A percentile compares a stretch with the other conserved stretches of the same genome.
Evolutionary conservation across 2,329 filamentous ascomycete species (phyloP).

Genomic region (Colletotrichum musae): DNA sequence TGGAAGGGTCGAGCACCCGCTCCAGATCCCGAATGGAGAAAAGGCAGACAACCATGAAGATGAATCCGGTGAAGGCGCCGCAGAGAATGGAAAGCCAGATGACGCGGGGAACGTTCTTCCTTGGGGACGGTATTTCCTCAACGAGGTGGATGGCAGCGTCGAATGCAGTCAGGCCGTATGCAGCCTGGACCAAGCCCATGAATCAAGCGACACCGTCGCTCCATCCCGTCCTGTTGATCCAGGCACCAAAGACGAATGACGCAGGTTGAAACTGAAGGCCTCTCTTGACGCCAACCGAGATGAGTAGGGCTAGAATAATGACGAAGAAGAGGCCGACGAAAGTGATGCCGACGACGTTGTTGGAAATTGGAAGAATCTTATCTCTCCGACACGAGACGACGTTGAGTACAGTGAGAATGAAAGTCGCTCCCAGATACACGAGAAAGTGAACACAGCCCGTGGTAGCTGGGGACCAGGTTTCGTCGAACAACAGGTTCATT

Average conservation of each 20-base stretch:
- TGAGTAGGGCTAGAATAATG: slow-evolving; percentile 65
- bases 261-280: slow-evolving; percentile 63
- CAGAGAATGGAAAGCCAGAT: slow-evolving; percentile 67
- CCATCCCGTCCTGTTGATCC: slow-evolving; percentile 68
- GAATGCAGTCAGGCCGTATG: slow-evolving; percentile 70
- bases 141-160: slow-evolving; percentile 72
- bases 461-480: slow-evolving; percentile 59
- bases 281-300: slow-evolving; percentile 62
- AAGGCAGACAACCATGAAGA: slow-evolving; percentile 67
- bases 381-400: slow-evolving; percentile 65
- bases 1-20: slow-evolving; percentile 54
- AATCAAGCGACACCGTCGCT: slow-evolving; percentile 70
- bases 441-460: slow-evolving; percentile 69
- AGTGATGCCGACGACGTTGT: slow-evolving; percentile 68
- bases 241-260: slow-evolving; percentile 66
- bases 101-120: slow-evolving; percentile 64
- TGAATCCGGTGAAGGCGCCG: slow-evolving; percentile 63
- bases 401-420: slow-evolving; percentile 64
- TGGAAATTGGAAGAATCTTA: slow-evolving; percentile 62
- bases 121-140: slow-evolving; percentile 68
- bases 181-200: slow-evolving; percentile 68
- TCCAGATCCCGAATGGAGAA: slow-evolving; percentile 65
- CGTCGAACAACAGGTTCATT: slow-evolving; percentile 68
- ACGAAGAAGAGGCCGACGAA: slow-evolving; percentile 68
- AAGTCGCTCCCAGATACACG: slow-evolving; percentile 66